These are phyloP conservation scores for Colletotrichum sp. DNA, from an alignment of 2,329 filamentous ascomycete species.

Conservation along the genomic window DNA sequence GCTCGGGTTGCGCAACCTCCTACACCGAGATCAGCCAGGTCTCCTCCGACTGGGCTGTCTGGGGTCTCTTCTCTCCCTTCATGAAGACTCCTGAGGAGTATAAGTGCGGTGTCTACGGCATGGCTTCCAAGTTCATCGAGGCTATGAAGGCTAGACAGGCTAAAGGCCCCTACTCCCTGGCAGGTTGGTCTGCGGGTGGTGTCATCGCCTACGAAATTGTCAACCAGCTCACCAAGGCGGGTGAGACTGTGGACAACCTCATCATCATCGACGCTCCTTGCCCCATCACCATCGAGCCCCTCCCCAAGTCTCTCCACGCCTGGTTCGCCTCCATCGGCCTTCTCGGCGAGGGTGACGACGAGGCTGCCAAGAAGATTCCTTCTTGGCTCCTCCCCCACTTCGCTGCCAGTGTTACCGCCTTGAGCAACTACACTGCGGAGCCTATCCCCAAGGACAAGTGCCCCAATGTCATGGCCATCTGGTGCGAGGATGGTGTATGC, in stretches of 20 bases:
- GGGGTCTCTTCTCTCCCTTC: conserved; percentile 65
- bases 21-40: conserved; percentile 67
- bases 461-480: conserved; percentile 69
- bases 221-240: conserved; percentile 61
- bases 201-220: conserved; percentile 74
- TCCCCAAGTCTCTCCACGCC: conserved; percentile 68
- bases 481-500: conserved; percentile 78
- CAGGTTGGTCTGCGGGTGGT: conserved; percentile 80
- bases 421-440: conserved; percentile 72
- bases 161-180: conserved; percentile 68
- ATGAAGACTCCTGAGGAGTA: conserved; percentile 65
- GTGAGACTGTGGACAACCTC: conserved; percentile 63
- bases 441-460: conserved; percentile 64
- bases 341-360: conserved; percentile 64
- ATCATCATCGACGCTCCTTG: conserved; percentile 72
- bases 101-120: conserved; percentile 60
- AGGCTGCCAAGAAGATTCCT: conserved; percentile 59
- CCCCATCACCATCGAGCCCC: conserved; percentile 70
- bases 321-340: conserved; percentile 78
- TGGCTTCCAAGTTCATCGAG: conserved; percentile 52
- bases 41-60: conserved; percentile 51
- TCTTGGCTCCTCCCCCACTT: conserved; percentile 80
- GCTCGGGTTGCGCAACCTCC: conserved; percentile 68
- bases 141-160: conserved; percentile 76
- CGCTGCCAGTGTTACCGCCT: conserved; percentile 68